phyloP scores from a whole-genome alignment of 108 stramenopile genomes.

The Nannochloropsis granulata region DNA sequence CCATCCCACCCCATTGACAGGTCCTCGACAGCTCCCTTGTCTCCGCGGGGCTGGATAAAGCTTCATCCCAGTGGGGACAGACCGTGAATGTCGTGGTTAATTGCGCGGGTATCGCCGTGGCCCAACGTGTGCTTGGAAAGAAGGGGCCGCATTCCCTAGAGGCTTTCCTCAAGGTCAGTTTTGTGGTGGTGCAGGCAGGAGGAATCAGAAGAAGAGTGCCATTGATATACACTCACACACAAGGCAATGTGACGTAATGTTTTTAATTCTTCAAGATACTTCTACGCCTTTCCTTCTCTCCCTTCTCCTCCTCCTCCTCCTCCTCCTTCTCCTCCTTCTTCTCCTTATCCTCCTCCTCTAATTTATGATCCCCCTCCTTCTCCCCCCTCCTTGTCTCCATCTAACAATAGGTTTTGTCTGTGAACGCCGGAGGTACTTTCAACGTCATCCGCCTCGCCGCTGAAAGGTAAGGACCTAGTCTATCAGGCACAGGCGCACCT shows the following conservation, averaged over 20 bases:
- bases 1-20: not conserved
- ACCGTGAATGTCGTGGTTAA: slow-evolving; percentile 61
- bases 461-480: slow-evolving; percentile 26
- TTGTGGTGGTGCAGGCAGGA: not conserved
- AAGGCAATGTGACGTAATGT: no score
- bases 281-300: no score
- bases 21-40: not conserved
- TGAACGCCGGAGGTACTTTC: slow-evolving; percentile 85
- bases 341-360: no score
- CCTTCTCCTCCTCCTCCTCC: no score
- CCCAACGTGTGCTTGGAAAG: slow-evolving; percentile 7
- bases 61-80: not conserved
- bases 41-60: not conserved
- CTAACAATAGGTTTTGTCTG: slow-evolving; percentile 38
- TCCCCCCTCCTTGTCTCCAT: not conserved
- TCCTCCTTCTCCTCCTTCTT: no score
- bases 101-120: slow-evolving; percentile 79
- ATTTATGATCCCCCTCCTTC: no score
- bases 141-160: not conserved
- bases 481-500: not conserved
- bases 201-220: no score
- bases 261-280: no score
- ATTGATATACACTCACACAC: no score
- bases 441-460: slow-evolving; percentile 76
- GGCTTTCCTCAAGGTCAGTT: not conserved